phyloP scores from a whole-genome alignment of 225 moss, liverwort and hornwort species.

The Climacium dendroides region DNA sequence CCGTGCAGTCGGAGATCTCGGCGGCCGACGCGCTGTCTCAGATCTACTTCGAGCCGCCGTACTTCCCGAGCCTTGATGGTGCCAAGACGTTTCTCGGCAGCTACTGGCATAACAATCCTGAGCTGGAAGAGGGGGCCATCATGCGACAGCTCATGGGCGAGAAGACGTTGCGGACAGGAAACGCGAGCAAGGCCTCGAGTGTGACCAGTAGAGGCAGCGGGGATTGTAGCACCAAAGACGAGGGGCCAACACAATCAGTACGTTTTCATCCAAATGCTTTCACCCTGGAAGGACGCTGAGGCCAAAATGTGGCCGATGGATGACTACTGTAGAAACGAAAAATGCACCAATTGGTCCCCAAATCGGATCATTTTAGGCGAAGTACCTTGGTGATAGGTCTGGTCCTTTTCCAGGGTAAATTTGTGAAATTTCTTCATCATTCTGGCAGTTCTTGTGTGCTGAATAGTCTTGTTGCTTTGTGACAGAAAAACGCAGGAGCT shows the following conservation, averaged over 20 bases:
- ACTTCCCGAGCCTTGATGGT: conserved; percentile 76
- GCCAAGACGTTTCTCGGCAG: conserved; percentile 72
- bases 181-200: not conserved
- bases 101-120: conserved; percentile 44
- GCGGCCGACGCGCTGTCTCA: conserved; percentile 50
- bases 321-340: not conserved
- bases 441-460: not conserved
- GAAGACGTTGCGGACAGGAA: not conserved
- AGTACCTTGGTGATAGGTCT: not conserved
- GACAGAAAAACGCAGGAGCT: conserved; percentile 3
- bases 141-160: conserved; percentile 26
- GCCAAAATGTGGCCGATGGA: not conserved
- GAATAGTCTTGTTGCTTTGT: not conserved
- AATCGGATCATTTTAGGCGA: not conserved
- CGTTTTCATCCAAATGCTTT: not conserved
- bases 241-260: not conserved
- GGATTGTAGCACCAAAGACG: not conserved
- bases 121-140: conserved; percentile 32
- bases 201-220: conserved; percentile 1
- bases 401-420: not conserved
- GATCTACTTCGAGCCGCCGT: conserved; percentile 85
- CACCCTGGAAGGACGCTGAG: too few species aligned
- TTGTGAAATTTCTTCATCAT: not conserved
- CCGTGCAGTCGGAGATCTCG: not conserved
- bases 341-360: not conserved